Percentiles rank a stretch among this genome's conserved stretches.
These are phyloP conservation scores for Mesembryanthemum crystallinum DNA, from an alignment of 148 eudicot genomes.

Conservation along the genomic window DNA sequence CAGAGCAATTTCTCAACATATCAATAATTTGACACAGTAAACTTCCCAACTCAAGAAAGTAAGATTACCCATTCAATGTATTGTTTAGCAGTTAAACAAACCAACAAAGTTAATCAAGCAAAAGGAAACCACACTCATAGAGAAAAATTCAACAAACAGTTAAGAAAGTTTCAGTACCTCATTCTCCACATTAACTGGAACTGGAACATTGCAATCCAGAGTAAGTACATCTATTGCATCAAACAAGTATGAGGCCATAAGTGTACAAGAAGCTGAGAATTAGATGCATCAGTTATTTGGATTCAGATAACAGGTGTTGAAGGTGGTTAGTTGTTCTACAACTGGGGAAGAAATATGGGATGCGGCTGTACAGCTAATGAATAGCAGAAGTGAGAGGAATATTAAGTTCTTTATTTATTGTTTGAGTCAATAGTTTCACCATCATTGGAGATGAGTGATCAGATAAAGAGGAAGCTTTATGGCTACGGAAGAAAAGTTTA, in stretches of 20 bases:
- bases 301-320: background rate
- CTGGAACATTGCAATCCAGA: constrained; percentile 4
- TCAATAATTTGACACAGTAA: background rate
- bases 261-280: background rate
- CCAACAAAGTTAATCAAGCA: constrained; percentile 24
- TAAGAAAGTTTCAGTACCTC: constrained; percentile 12
- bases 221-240: background rate
- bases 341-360: background rate
- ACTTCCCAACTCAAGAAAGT: background rate
- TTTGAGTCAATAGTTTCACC: background rate
- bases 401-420: background rate
- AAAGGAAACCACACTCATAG: constrained; percentile 21
- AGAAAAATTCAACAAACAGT: constrained; percentile 17
- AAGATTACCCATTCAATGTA: constrained; percentile 9
- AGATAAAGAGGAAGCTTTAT: background rate
- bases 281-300: background rate
- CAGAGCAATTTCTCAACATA: background rate
- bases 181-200: background rate
- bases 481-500: background rate
- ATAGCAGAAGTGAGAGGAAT: background rate
- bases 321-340: background rate
- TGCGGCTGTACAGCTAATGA: background rate
- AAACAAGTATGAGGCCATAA: background rate
- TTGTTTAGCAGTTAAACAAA: constrained; percentile 16
- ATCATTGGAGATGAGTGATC: background rate